Evolutionary conservation across 1,284 basidiomycete species (phyloP).

Genomic region (Leccinum subfulvum): DNA sequence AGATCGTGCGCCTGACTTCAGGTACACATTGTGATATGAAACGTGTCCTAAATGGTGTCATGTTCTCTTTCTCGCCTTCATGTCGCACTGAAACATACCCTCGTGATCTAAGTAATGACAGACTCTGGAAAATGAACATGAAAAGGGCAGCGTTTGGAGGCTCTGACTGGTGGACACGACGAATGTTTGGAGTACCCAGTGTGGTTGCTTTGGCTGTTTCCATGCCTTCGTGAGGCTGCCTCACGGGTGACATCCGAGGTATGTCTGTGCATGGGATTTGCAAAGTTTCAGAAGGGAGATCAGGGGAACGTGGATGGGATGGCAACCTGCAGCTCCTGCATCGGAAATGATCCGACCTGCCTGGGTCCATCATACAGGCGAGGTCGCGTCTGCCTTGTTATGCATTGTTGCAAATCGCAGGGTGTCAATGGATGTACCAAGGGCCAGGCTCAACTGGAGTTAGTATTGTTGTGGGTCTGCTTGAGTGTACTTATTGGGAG

Average conservation of each 20-base stretch:
- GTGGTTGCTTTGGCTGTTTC: not conserved
- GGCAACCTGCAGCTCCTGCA: not conserved
- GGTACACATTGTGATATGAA: conserved; percentile 50
- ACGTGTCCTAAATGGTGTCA: not conserved
- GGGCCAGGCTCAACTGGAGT: too few species aligned
- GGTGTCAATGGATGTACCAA: too few species aligned
- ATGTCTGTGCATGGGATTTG: too few species aligned
- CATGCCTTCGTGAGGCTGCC: not conserved
- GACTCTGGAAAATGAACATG: not conserved
- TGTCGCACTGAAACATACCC: not conserved
- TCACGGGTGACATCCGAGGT: not conserved
- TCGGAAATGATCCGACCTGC: not conserved
- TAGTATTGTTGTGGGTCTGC: too few species aligned
- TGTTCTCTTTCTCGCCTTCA: not conserved
- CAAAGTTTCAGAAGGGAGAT: too few species aligned
- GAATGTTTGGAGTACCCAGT: not conserved
- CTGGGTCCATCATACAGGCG: not conserved
- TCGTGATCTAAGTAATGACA: not conserved
- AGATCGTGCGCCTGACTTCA: conserved; percentile 63
- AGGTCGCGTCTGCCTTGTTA: too few species aligned
- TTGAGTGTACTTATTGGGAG: too few species aligned
- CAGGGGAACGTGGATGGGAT: too few species aligned
- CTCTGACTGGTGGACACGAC: not conserved
- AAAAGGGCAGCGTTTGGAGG: not conserved
- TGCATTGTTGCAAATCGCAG: too few species aligned